Percentiles rank a stretch among this genome's conserved stretches.
Conservation (phyloP, 352 stramenopile species). For the Globisporangium irregulare region DNA sequence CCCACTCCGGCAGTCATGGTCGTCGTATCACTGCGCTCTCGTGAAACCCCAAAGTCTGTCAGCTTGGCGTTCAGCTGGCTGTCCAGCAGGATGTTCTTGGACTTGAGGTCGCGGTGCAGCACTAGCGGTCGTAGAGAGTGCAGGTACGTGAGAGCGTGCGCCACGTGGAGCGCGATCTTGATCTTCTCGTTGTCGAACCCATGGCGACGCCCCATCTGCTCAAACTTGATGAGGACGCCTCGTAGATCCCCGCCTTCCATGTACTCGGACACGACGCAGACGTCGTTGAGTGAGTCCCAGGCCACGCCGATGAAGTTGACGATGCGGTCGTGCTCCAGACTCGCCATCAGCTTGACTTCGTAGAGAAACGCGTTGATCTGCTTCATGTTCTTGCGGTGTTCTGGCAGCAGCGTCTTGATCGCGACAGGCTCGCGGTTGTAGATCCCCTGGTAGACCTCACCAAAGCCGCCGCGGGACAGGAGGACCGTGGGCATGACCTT, state of each 20-base stretch:
- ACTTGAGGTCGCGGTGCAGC: constrained; percentile 27
- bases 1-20: background rate
- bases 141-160: constrained; percentile 28
- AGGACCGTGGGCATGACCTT: constrained; percentile 22
- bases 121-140: background rate
- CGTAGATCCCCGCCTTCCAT: constrained; percentile 42
- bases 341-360: constrained; percentile 43
- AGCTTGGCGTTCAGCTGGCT: constrained; percentile 48
- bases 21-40: background rate
- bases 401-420: constrained; percentile 40
- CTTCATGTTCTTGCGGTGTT: constrained; percentile 23
- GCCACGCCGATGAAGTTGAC: constrained; percentile 42
- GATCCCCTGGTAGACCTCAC: constrained; percentile 35
- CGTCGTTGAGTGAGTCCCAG: constrained; percentile 44
- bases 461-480: constrained; percentile 38
- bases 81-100: constrained; percentile 35
- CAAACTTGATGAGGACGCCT: constrained; percentile 25
- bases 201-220: constrained; percentile 23
- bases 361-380: constrained; percentile 40
- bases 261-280: constrained; percentile 38
- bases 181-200: constrained; percentile 37
- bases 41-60: constrained; percentile 40
- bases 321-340: constrained; percentile 36
- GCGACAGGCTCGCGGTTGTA: constrained; percentile 37
- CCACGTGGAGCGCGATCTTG: constrained; percentile 27